A percentile compares a stretch with the other conserved stretches of the same genome.
Conservation (phyloP, 805 yeast genomes). For the Candida manassasensis region DNA sequence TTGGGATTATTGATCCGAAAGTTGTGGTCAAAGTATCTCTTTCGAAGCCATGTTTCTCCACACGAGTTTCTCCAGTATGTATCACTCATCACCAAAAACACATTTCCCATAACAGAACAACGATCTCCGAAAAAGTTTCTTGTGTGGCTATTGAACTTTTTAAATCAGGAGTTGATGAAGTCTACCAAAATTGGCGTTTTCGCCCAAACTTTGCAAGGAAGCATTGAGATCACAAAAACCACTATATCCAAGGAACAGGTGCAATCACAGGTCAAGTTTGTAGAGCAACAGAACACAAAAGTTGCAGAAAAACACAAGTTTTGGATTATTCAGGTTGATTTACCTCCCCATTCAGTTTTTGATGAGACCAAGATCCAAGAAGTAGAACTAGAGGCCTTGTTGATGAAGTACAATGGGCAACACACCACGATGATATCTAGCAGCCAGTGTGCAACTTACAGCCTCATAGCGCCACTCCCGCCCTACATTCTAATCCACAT, state of each 20-base stretch:
- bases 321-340: conserved; percentile 52
- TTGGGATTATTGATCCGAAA: conserved; percentile 49
- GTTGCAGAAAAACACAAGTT: conserved; percentile 23
- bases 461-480: conserved; percentile 43
- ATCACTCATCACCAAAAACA: conserved; percentile 37
- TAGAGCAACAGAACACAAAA: conserved; percentile 8
- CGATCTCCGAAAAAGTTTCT: conserved; percentile 55
- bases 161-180: conserved; percentile 25
- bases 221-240: conserved; percentile 26
- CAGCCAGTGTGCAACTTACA: conserved; percentile 32
- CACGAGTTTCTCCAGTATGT: conserved; percentile 57
- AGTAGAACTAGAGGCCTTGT: conserved; percentile 6
- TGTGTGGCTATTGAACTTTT: conserved; percentile 53
- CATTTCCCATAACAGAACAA: conserved; percentile 34
- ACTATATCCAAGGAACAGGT: conserved; percentile 12
- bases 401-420: conserved; percentile 37
- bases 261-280: conserved; percentile 20
- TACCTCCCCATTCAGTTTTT: conserved; percentile 41
- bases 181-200: conserved; percentile 14
- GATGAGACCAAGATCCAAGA: conserved; percentile 6
- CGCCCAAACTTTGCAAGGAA: conserved; percentile 49
- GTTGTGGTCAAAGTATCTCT: conserved; percentile 59
- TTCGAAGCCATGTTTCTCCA: conserved; percentile 61
- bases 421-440: conserved; percentile 26
- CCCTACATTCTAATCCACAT: conserved; percentile 51